Base-by-base conservation (phyloP, 1,284 basidiomycete genomes). In the Ceraceosorus guamensis region DNA sequence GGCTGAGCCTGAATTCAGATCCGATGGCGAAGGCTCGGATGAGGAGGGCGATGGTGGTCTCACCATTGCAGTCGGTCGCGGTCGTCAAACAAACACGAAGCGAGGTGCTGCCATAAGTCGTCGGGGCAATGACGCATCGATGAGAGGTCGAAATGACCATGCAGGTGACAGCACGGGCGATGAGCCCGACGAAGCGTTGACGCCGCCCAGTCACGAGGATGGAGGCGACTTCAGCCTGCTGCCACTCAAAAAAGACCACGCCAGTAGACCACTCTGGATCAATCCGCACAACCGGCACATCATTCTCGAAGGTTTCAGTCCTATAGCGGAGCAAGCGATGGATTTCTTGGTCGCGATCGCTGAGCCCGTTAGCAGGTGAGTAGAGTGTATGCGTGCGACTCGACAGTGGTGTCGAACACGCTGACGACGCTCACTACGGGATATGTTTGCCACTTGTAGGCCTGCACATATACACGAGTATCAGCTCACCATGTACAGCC, bases 311-410 rank as follows among this genome's bases (percentile, higher is more conserved):
- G 73, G 71, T 13, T 76, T 76, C 61, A 75, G 71, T 53, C 89
- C 93, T 1, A 91, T 98, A 59, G 93, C 95, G 32, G 89, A 93
- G 70, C 91, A 96, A 78, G 95, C 95, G 3, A 93, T 98, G 78
- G 95, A 99, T 77, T 98, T 99, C 71, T 81, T 98, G 44, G 89
- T 95, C 55, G 93, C 95, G 50, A 97, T 99, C 53, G 91, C 91
- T 69, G 95, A 99, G 79, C 95, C 95, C 65, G 91, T 98, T 73
- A 97, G 92, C 81, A 87, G 95, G 90, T 91, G 78, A 78, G 87
- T 78, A 62, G 2, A 16, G 55, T 33, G 52, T 60, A 24, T 24
- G 24, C 24, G 24, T 24, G 24, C 24, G 24, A 24, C 24, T 24
- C 24, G 24, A 24, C 24, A 24, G 24, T 24, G 2, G 24, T 24